A percentile compares a stretch with the other conserved stretches of the same genome.
Evolutionary conservation across 768 basidiomycete species (phyloP).

Genomic region (Suillus paluster): DNA sequence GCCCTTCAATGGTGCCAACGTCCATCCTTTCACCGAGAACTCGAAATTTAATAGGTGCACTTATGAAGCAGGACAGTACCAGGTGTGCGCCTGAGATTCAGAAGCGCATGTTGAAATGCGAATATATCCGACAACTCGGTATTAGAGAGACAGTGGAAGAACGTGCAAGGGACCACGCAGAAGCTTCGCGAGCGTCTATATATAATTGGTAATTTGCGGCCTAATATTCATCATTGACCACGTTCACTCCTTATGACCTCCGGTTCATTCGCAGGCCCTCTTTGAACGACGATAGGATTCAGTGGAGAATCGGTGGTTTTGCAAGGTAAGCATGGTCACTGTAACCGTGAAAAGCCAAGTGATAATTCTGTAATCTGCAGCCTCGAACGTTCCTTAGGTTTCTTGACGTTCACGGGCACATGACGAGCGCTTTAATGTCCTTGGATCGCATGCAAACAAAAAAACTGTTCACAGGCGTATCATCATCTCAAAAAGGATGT

Average conservation of each 20-base stretch:
- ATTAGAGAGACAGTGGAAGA: not conserved
- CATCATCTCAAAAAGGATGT: not conserved
- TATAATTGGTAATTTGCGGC: not conserved
- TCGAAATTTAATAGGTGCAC: not conserved
- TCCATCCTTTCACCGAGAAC: not conserved
- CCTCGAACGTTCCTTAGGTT: slow-evolving; percentile 1
- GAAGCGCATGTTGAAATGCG: not conserved
- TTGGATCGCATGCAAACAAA: not conserved
- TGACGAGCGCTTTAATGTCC: not conserved
- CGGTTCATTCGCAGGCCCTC: not conserved
- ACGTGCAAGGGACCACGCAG: not conserved
- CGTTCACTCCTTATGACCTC: not conserved
- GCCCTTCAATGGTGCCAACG: not conserved
- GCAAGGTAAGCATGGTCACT: not conserved
- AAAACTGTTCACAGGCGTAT: not conserved
- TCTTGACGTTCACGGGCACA: not conserved
- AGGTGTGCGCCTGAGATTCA: not conserved
- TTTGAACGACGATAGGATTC: not conserved
- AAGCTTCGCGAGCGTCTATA: too few species aligned
- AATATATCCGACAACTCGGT: not conserved
- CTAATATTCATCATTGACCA: too few species aligned
- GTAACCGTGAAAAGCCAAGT: not conserved
- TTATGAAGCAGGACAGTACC: not conserved
- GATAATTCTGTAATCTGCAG: not conserved
- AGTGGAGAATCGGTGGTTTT: not conserved